phyloP scores from a whole-genome alignment of 768 basidiomycete genomes.

The Leccinum sublutescens region DNA sequence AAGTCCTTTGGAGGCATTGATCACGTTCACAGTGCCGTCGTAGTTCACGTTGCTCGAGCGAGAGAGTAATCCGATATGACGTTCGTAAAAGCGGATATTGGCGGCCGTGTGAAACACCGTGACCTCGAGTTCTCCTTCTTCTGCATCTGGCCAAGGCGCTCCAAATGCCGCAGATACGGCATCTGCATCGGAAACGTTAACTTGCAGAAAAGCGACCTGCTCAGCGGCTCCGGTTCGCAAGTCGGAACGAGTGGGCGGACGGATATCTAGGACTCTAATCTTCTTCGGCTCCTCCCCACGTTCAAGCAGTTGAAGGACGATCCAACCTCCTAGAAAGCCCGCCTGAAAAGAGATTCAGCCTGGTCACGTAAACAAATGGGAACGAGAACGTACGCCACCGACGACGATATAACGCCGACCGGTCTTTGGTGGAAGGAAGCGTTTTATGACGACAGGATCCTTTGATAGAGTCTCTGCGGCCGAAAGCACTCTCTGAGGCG shows the following conservation, averaged over 20 bases:
- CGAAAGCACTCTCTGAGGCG: conserved; percentile 40
- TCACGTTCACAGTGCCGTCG: conserved; percentile 62
- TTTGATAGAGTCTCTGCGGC: conserved; percentile 38
- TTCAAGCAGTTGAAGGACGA: conserved; percentile 62
- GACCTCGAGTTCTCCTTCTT: conserved; percentile 31
- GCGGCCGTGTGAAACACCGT: conserved; percentile 79
- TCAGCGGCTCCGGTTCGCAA: conserved; percentile 50
- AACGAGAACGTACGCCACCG: conserved; percentile 56
- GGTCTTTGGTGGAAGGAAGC: conserved; percentile 62
- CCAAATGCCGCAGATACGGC: conserved; percentile 61
- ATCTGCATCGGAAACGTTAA: conserved; percentile 53
- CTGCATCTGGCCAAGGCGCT: conserved; percentile 55
- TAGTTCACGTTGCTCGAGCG: conserved; percentile 65
- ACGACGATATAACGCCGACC: conserved; percentile 74
- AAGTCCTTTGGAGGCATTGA: conserved; percentile 52
- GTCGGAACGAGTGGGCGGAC: conserved; percentile 56
- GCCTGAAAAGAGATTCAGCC: conserved; percentile 39
- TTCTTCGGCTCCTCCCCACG: conserved; percentile 67
- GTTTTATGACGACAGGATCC: conserved; percentile 35
- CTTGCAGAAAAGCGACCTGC: conserved; percentile 55
- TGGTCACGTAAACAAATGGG: not conserved
- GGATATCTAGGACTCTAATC: conserved; percentile 68
- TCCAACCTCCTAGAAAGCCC: conserved; percentile 79
- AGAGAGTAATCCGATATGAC: conserved; percentile 46
- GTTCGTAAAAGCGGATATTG: conserved; percentile 77